Evolutionary conservation across 2,329 filamentous ascomycete species (phyloP).

Genomic region (Fusarium sterilihyphosum): DNA sequence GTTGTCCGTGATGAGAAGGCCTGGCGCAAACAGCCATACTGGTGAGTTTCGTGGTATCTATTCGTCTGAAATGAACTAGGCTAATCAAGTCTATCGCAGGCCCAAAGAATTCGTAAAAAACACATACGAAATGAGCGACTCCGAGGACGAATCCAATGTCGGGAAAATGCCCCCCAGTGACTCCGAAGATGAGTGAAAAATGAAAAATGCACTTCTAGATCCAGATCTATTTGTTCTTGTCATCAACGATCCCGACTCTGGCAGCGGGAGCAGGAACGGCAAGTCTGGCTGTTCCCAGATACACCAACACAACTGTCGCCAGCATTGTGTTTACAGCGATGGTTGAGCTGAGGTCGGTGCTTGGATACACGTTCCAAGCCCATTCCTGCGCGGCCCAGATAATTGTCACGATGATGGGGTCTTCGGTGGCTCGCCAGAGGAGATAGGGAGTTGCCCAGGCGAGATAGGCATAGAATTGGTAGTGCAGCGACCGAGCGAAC

Average conservation of each 20-base stretch:
- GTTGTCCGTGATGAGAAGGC: constrained; percentile 89
- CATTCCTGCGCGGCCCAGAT: constrained; percentile 86
- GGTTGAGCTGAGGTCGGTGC: constrained; percentile 65
- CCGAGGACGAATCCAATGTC: constrained; percentile 81
- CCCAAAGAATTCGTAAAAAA: constrained; percentile 81
- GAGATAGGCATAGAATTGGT: constrained; percentile 94
- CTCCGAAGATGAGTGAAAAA: constrained; percentile 67
- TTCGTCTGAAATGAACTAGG: constrained; percentile 10
- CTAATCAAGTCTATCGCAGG: constrained; percentile 58
- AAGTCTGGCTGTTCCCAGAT: constrained; percentile 64
- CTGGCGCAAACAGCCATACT: constrained; percentile 91
- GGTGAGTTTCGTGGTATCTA: constrained; percentile 61
- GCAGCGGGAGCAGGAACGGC: constrained; percentile 33
- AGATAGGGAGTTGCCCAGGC: constrained; percentile 90
- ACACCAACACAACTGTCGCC: constrained; percentile 70
- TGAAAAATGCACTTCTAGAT: constrained; percentile 4
- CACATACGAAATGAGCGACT: constrained; percentile 69
- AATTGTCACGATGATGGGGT: constrained; percentile 72
- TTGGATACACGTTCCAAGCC: constrained; percentile 96
- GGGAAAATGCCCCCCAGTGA: constrained; percentile 88
- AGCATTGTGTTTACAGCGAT: constrained; percentile 77
- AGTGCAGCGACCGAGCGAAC: constrained; percentile 89
- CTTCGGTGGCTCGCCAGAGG: constrained; percentile 79
- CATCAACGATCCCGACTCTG: constrained; percentile 30
- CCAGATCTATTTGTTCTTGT: constrained; percentile 47